Base-by-base conservation (phyloP, 306 rosid genomes). In the Prunus padus region DNA sequence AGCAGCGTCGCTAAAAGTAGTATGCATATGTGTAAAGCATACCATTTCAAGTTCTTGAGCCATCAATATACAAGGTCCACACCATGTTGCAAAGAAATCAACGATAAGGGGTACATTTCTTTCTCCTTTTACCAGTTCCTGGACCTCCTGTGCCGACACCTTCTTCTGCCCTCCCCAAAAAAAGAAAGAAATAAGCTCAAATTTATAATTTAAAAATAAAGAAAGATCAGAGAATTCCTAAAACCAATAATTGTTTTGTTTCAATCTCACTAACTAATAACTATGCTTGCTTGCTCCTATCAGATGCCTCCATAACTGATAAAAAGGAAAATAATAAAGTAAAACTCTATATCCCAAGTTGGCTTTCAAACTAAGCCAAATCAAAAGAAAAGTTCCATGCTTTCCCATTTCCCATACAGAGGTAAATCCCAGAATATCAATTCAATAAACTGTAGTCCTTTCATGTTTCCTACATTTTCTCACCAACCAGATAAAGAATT, bases 41-140 rank as follows among this genome's bases (percentile, higher is more conserved):
- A 95, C 98, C 96, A 86, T 95, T 85, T 92, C 97, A 65, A 95
- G 96, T 88, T 92, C 98, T 89, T 90, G 97, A 73, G 98, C 97
- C 97, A 92, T 92, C 71, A 95, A 83, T 69, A 95, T 89, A 80
- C 97, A 95, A 33, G 97, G 98, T 44, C 97, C 97, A 72, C 97
- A 95, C 98, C 98, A 95, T 16, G 97, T 92, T 26, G 98, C 97
- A 74, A 78, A 95, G 76, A 95, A 95, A 87, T 90, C 97, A 77
- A 92, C 89, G 33, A 95, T 80, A 79, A 95, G 86, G 57, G 97
- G 98, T 3, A 92, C 96, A 40, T 77, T 82, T 84, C 97, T 92
- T 57, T 90, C 93, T 45, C 97, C 97, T 86, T 89, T 95, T 15
- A 95, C 91, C 72, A 95, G 83, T 70, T 90, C 97, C 80, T 95